Percentiles rank a stretch among this genome's conserved stretches.
Conservation (phyloP, 2,329 filamentous ascomycete genomes). For the Pseudogymnoascus pannorum region DNA sequence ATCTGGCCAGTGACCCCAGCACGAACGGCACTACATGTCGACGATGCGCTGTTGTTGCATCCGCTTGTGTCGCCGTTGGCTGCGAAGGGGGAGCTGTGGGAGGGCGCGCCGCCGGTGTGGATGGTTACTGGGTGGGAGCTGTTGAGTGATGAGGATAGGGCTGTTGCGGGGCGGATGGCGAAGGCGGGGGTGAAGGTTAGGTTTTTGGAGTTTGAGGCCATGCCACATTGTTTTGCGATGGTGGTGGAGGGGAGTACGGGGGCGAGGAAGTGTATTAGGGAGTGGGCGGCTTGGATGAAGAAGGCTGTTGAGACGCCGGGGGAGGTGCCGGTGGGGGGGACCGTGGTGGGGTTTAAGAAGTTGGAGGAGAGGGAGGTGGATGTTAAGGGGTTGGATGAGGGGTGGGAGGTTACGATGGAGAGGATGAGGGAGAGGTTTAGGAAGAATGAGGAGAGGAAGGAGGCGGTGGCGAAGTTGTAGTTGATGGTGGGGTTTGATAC, state of each 20-base stretch:
- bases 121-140: constrained; percentile 65
- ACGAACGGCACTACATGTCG: constrained; percentile 46
- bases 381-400: constrained; percentile 36
- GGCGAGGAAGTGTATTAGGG: constrained; percentile 44
- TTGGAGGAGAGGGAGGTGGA: constrained; percentile 41
- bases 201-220: constrained; percentile 69
- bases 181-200: constrained; percentile 52
- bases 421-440: constrained; percentile 31
- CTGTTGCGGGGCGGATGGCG: constrained; percentile 49
- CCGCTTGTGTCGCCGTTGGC: constrained; percentile 61
- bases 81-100: constrained; percentile 45
- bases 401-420: constrained; percentile 36
- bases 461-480: background rate
- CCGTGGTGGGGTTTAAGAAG: constrained; percentile 42
- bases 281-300: constrained; percentile 50
- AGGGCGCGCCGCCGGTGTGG: constrained; percentile 56
- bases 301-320: constrained; percentile 26
- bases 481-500: background rate
- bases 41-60: constrained; percentile 50
- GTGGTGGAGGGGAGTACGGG: constrained; percentile 42
- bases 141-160: constrained; percentile 58
- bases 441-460: background rate
- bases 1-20: constrained; percentile 52
- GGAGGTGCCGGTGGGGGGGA: constrained; percentile 33
- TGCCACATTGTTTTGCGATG: constrained; percentile 69